Base-by-base conservation (phyloP, 805 yeast genomes). In the Candida patagonica region DNA sequence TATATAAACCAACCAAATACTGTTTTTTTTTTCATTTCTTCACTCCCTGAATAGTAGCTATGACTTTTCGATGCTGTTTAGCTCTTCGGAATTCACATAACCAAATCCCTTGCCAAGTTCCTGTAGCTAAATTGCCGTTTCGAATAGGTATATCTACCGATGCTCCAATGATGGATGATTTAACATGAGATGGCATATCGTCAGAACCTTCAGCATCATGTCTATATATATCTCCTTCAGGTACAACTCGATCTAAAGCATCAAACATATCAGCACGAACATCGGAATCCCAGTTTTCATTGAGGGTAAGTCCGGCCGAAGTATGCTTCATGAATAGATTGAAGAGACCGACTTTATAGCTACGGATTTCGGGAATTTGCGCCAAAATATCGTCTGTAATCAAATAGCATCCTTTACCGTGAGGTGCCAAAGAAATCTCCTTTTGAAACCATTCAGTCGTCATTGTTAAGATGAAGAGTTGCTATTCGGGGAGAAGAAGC, bases 61-160 rank as follows among this genome's bases (percentile, higher is more conserved):
- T 77, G 20, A 82, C 62, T 40, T 70, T 70, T 52, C 94, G 69
- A 6, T 77, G 60, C 52, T 83, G 89, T 49, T 64, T 61, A 56
- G 74, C 70, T 34, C 67, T 66, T 51, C 94, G 68, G 60, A 84
- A 83, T 56, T 83, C 94, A 52, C 82, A 66, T 37, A 80, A 63
- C 67, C 81, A 83, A 30, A 84, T 70, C 0, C 92, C 94, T 55
- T 83, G 94, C 94, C 94, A 84, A 0, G 92, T 83, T 1, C 94
- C 94, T 0, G 78, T 67, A 1, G 78, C 79, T 41, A 83, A 61
- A 25, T 65, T 56, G 1, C 94, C 94, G 50, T 81, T 72, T 17
- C 68, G 55, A 36, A 83, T 81, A 1, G 94, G 94, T 31, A 83
- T 74, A 3, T 73, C 65, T 21, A 83, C 61, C 3, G 75, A 67